Conservation (phyloP, 768 basidiomycete species). For the Suillus bovinus region DNA sequence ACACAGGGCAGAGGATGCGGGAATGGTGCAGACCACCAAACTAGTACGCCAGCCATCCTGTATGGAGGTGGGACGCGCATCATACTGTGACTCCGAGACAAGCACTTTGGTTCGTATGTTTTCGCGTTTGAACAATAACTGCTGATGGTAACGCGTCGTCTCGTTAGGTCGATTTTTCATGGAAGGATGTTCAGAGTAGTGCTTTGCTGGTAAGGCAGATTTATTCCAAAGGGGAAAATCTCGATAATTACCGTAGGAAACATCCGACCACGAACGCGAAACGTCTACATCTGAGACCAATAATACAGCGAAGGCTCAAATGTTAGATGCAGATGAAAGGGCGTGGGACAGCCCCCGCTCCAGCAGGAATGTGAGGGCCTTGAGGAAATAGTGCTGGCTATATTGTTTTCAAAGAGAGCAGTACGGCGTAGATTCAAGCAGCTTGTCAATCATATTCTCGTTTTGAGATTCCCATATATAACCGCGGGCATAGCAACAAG, state of each 20-base stretch:
- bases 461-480: background rate
- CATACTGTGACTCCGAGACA: constrained; percentile 13
- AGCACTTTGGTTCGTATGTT: constrained; percentile 18
- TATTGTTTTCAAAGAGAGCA: background rate
- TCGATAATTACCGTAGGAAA: constrained; percentile 12
- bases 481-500: background rate
- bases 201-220: background rate
- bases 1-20: background rate
- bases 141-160: background rate
- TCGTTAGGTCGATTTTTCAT: constrained; percentile 13
- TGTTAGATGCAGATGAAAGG: constrained; percentile 39
- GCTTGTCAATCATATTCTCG: background rate
- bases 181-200: background rate
- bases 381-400: background rate
- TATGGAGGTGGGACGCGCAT: background rate
- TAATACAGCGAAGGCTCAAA: constrained; percentile 14
- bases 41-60: background rate
- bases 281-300: constrained; percentile 3
- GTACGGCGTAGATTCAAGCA: background rate
- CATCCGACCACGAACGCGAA: constrained; percentile 16
- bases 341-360: constrained; percentile 34
- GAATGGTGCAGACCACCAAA: background rate
- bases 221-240: background rate
- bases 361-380: constrained; percentile 2
- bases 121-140: background rate